A percentile compares a stretch with the other conserved stretches of the same genome.
These are phyloP conservation scores for Secale cereale DNA, from an alignment of 176 grass and related monocot genomes.

Conservation along the genomic window DNA sequence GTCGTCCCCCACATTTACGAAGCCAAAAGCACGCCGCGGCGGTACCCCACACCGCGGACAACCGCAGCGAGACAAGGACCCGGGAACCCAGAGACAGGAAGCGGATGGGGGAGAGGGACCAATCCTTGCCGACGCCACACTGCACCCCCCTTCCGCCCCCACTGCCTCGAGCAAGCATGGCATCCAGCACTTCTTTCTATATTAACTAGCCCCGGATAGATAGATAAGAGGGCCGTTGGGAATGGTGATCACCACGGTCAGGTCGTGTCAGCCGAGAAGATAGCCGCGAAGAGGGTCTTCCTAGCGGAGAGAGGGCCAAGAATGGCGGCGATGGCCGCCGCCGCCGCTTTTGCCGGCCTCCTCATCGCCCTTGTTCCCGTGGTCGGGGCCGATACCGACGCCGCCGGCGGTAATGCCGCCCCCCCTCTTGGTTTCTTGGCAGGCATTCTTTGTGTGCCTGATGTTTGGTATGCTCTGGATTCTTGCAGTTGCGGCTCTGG, in stretches of 20 bases:
- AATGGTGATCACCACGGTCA: slow-evolving; percentile 19
- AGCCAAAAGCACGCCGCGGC: background rate
- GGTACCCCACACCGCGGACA: slow-evolving; percentile 6
- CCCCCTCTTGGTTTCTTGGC: slow-evolving; percentile 7
- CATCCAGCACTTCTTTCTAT: slow-evolving; percentile 14
- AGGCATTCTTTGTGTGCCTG: background rate
- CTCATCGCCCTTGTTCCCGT: slow-evolving; percentile 20
- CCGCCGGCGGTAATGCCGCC: slow-evolving; percentile 24
- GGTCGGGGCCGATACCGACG: slow-evolving; percentile 40
- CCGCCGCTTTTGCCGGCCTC: background rate
- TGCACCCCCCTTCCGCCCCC: slow-evolving; percentile 36
- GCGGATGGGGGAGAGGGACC: slow-evolving; percentile 6
- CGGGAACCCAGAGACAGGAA: background rate
- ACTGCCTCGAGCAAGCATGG: slow-evolving; percentile 32
- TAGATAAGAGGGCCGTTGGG: background rate
- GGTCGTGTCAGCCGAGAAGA: background rate
- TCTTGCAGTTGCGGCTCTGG: slow-evolving; percentile 69
- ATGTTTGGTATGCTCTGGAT: background rate
- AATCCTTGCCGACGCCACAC: slow-evolving; percentile 52
- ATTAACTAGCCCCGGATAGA: background rate
- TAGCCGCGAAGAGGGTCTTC: background rate
- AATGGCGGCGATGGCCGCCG: background rate
- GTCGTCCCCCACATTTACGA: slow-evolving; percentile 20
- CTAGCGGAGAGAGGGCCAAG: background rate
- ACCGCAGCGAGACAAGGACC: background rate